Conservation (phyloP, 2,329 filamentous ascomycete genomes). For the Zymoseptoria passerinii region DNA sequence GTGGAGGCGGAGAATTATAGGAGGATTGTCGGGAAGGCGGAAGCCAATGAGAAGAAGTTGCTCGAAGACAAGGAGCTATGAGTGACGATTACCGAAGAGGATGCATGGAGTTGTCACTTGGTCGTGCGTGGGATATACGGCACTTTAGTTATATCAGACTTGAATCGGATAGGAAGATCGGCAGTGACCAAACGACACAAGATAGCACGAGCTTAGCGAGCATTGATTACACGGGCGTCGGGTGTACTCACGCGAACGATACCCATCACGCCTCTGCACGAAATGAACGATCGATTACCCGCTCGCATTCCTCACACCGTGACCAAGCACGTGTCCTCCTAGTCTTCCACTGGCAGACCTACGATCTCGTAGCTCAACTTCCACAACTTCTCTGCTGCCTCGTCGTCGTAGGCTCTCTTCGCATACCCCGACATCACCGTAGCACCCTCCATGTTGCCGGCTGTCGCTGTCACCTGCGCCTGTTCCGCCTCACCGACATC, state of each 20-base stretch:
- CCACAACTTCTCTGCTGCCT: conserved; percentile 37
- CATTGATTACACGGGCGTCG: neutral
- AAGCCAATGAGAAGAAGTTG: conserved; percentile 13
- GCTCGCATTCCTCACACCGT: neutral
- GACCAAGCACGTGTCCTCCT: neutral
- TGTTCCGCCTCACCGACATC: conserved; percentile 19
- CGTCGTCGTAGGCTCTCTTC: conserved; percentile 31
- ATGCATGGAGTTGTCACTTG: neutral
- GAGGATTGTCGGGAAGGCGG: conserved; percentile 16
- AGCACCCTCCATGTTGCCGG: neutral
- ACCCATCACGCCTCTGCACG: neutral
- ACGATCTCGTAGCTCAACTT: conserved; percentile 14
- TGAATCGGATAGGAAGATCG: neutral
- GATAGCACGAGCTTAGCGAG: neutral
- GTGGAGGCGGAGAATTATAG: conserved; percentile 23
- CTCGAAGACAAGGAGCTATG: conserved; percentile 14
- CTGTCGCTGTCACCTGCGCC: neutral
- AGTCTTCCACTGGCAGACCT: neutral
- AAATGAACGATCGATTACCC: neutral
- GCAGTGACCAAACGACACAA: neutral
- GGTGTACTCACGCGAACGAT: neutral
- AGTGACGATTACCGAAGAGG: neutral
- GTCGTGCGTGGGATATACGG: neutral
- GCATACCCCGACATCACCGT: conserved; percentile 28
- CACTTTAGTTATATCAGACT: neutral